Conservation (phyloP, 202 grass and related monocot species). For the Elaeis oleifera region DNA sequence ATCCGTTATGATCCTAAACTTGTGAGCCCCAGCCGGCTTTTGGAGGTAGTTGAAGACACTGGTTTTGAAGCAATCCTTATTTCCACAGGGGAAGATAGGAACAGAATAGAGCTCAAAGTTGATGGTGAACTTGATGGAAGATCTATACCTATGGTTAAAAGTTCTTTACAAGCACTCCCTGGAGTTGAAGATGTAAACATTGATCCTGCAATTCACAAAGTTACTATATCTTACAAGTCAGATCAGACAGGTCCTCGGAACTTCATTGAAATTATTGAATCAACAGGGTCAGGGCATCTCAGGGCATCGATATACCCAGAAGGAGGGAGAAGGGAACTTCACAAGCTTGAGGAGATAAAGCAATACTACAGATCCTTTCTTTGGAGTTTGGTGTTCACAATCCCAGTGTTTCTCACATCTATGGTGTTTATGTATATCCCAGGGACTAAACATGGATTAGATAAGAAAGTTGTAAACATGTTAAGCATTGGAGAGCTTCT, state of each 20-base stretch:
- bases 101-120: conserved; percentile 72
- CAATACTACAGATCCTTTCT: conserved; percentile 63
- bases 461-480: conserved; percentile 76
- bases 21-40: conserved; percentile 35
- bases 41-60: conserved; percentile 54
- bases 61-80: conserved; percentile 70
- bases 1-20: conserved; percentile 57
- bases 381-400: conserved; percentile 79
- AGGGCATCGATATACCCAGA: conserved; percentile 66
- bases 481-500: conserved; percentile 64
- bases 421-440: conserved; percentile 99
- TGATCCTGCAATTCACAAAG: conserved; percentile 45
- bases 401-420: conserved; percentile 85
- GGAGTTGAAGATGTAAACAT: conserved; percentile 58
- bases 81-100: conserved; percentile 67
- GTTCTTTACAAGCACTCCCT: conserved; percentile 68
- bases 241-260: conserved; percentile 78
- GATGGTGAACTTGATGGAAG: conserved; percentile 41
- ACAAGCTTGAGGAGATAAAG: conserved; percentile 62
- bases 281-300: conserved; percentile 41
- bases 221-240: conserved; percentile 70
- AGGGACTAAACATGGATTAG: conserved; percentile 44
- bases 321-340: conserved; percentile 55
- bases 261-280: conserved; percentile 78
- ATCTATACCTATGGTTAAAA: conserved; percentile 42